A percentile compares a stretch with the other conserved stretches of the same genome.
Evolutionary conservation across 2,329 filamentous ascomycete genomes (phyloP).

Genomic region (Mycocentrospora acerina): DNA sequence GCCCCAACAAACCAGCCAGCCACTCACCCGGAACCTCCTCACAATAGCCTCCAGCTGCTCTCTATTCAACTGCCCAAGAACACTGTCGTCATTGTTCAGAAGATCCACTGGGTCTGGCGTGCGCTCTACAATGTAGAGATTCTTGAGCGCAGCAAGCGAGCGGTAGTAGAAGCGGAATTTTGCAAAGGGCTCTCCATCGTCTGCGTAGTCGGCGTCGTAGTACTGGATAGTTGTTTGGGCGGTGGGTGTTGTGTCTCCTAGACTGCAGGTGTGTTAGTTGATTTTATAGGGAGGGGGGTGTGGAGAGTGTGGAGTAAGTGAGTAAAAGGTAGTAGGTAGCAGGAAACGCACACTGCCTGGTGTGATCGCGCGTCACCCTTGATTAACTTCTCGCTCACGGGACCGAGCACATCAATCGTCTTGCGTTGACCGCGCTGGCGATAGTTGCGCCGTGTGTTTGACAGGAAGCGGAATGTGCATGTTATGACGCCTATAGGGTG

Average conservation of each 20-base stretch:
- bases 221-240: slow-evolving; percentile 3
- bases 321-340: too few species aligned
- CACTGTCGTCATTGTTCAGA: slow-evolving; percentile 2
- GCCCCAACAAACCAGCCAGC: too few species aligned
- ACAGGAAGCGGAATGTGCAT: slow-evolving; percentile 12
- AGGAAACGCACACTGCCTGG: slow-evolving; percentile 9
- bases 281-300: background rate
- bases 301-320: background rate
- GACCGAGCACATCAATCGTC: slow-evolving; percentile 16
- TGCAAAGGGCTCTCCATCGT: slow-evolving; percentile 12
- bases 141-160: slow-evolving; percentile 25
- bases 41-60: slow-evolving; percentile 8
- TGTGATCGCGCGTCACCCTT: slow-evolving; percentile 16
- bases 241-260: slow-evolving; percentile 1
- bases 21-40: slow-evolving; percentile 4
- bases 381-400: slow-evolving; percentile 15
- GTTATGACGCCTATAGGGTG: slow-evolving; percentile 15
- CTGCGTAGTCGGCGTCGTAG: too few species aligned
- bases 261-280: slow-evolving; percentile 1
- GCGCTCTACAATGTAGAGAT: slow-evolving; percentile 29
- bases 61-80: slow-evolving; percentile 6
- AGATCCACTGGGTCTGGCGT: slow-evolving; percentile 19
- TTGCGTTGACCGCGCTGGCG: slow-evolving; percentile 3
- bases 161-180: slow-evolving; percentile 24
- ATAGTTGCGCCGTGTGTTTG: slow-evolving; percentile 1